Percentiles rank a stretch among this genome's conserved stretches.
Conservation (phyloP, 225 moss, liverwort and hornwort genomes). For the Sphagnum contortum region DNA sequence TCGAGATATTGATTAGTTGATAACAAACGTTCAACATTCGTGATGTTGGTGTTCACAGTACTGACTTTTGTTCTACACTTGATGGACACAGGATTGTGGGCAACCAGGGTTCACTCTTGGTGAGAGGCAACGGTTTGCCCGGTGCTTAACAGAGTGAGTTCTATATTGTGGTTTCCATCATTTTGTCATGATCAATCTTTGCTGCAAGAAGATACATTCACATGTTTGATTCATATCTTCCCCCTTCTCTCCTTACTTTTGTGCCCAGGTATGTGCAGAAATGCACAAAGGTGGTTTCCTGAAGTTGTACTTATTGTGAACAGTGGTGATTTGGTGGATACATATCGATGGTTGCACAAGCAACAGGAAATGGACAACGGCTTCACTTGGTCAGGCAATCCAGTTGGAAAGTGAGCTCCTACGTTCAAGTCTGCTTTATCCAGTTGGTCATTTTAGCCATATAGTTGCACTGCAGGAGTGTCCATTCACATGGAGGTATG, state of each 20-base stretch:
- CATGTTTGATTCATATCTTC: too few relatives aligned
- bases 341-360: conserved; percentile 68
- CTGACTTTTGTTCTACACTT: background rate
- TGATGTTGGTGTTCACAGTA: too few relatives aligned
- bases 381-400: conserved; percentile 80
- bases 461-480: too few relatives aligned
- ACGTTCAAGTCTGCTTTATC: background rate
- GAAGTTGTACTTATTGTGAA: background rate
- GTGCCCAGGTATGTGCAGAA: too few relatives aligned
- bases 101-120: conserved; percentile 75
- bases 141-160: conserved; percentile 52
- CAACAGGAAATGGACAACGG: conserved; percentile 60
- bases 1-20: too few relatives aligned
- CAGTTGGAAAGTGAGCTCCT: conserved; percentile 67
- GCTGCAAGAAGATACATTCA: too few relatives aligned
- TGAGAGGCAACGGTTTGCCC: conserved; percentile 59
- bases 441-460: background rate
- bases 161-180: background rate
- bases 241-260: too few relatives aligned
- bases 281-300: too few relatives aligned
- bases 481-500: too few relatives aligned
- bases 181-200: too few relatives aligned
- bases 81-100: conserved; percentile 60
- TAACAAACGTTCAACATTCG: too few relatives aligned
- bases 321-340: conserved; percentile 75